These are phyloP conservation scores for Aspergillus sp. DNA, from an alignment of 2,329 filamentous ascomycete genomes.

Conservation along the genomic window DNA sequence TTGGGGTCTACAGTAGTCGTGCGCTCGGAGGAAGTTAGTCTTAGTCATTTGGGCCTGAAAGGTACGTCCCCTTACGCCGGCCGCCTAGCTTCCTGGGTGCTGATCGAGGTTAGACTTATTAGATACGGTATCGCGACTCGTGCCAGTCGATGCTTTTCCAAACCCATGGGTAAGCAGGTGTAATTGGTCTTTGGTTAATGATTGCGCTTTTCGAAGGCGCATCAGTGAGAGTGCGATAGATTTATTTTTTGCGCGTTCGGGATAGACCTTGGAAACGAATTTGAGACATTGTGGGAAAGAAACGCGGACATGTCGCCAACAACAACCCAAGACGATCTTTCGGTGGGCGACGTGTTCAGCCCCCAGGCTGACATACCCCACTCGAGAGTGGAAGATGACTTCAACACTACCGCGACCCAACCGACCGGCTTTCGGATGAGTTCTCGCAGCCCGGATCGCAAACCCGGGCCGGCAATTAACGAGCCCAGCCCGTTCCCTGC, in stretches of 20 bases:
- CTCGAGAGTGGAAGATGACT: slow-evolving; percentile 20
- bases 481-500: slow-evolving; percentile 30
- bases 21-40: background rate
- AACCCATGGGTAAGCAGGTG: slow-evolving; percentile 16
- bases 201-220: slow-evolving; percentile 8
- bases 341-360: slow-evolving; percentile 41
- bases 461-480: slow-evolving; percentile 15
- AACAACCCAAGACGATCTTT: slow-evolving; percentile 33
- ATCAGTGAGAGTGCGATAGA: slow-evolving; percentile 1
- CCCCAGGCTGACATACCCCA: slow-evolving; percentile 36
- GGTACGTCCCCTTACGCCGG: slow-evolving; percentile 8
- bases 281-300: background rate
- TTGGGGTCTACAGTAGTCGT: background rate
- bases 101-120: background rate
- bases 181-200: slow-evolving; percentile 5
- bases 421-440: slow-evolving; percentile 29
- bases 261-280: background rate
- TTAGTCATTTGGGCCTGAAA: background rate
- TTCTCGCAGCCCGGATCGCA: slow-evolving; percentile 24
- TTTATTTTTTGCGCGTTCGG: background rate
- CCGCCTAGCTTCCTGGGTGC: background rate
- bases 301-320: slow-evolving; percentile 15
- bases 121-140: slow-evolving; percentile 5
- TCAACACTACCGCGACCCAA: slow-evolving; percentile 19
- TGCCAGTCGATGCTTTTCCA: slow-evolving; percentile 3